These are phyloP conservation scores for Aureobasidium leucospermi DNA, from an alignment of 2,329 filamentous ascomycete genomes.

Conservation along the genomic window DNA sequence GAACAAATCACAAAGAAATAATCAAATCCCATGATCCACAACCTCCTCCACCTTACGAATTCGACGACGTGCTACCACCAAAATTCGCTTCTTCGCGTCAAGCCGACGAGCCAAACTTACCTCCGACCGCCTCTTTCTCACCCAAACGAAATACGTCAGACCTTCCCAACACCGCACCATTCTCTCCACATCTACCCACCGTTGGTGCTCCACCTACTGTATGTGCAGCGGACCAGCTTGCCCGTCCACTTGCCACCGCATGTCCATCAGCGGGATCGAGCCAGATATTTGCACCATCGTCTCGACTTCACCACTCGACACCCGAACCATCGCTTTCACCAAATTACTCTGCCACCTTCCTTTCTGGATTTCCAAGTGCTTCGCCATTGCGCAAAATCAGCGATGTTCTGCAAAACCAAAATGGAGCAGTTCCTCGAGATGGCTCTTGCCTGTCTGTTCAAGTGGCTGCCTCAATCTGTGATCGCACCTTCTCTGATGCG, in stretches of 20 bases:
- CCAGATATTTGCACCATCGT: too few relatives aligned
- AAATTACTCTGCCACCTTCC: not conserved
- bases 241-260: too few relatives aligned
- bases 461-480: not conserved
- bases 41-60: conserved; percentile 1
- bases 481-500: not conserved
- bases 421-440: not conserved
- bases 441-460: not conserved
- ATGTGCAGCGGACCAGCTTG: too few relatives aligned
- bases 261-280: too few relatives aligned
- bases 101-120: too few relatives aligned
- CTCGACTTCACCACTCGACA: not conserved
- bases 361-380: not conserved
- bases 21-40: not conserved
- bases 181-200: too few relatives aligned
- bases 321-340: not conserved
- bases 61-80: not conserved
- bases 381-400: not conserved
- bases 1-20: not conserved
- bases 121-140: too few relatives aligned
- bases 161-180: too few relatives aligned
- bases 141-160: too few relatives aligned
- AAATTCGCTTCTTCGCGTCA: too few relatives aligned
- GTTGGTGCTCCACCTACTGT: too few relatives aligned
- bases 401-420: not conserved